Evolutionary conservation across 805 yeast species (phyloP).

Genomic region (Metschnikowia borealis): DNA sequence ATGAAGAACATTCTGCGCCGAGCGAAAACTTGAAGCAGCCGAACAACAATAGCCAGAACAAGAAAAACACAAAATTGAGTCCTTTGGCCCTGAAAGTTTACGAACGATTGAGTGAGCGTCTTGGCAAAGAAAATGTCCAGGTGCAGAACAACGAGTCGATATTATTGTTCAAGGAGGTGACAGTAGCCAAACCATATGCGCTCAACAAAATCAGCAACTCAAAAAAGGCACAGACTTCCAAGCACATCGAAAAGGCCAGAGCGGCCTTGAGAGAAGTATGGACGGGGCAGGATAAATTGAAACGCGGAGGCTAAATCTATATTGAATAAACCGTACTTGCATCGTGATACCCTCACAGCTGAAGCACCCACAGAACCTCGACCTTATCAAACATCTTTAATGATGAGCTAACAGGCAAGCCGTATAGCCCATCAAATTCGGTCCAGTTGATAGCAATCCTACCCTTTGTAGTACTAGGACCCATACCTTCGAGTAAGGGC

Average conservation of each 20-base stretch:
- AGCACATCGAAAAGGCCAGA: conserved; percentile 21
- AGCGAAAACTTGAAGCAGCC: conserved; percentile 2
- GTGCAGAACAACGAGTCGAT: conserved; percentile 41
- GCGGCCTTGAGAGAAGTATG: conserved; percentile 26
- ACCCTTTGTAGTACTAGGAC: neutral
- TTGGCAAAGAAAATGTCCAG: conserved; percentile 32
- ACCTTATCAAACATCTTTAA: conserved; percentile 48
- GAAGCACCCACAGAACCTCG: conserved; percentile 34
- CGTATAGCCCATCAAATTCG: conserved; percentile 65
- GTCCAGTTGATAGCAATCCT: conserved; percentile 23
- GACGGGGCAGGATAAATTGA: conserved; percentile 25
- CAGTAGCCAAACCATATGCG: conserved; percentile 37
- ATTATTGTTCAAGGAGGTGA: conserved; percentile 33
- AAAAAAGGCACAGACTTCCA: conserved; percentile 18
- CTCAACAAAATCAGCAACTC: conserved; percentile 27
- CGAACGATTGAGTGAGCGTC: conserved; percentile 40
- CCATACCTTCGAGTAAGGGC: conserved; percentile 8
- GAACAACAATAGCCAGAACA: neutral
- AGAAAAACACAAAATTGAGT: conserved; percentile 8
- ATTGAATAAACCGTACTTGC: neutral
- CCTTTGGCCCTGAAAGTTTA: conserved; percentile 30
- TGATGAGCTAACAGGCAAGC: conserved; percentile 51
- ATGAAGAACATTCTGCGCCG: neutral
- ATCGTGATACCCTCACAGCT: conserved; percentile 1
- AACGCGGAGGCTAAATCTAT: conserved; percentile 24